Evolutionary conservation across 768 basidiomycete species (phyloP).

Genomic region (Trametes elegans): DNA sequence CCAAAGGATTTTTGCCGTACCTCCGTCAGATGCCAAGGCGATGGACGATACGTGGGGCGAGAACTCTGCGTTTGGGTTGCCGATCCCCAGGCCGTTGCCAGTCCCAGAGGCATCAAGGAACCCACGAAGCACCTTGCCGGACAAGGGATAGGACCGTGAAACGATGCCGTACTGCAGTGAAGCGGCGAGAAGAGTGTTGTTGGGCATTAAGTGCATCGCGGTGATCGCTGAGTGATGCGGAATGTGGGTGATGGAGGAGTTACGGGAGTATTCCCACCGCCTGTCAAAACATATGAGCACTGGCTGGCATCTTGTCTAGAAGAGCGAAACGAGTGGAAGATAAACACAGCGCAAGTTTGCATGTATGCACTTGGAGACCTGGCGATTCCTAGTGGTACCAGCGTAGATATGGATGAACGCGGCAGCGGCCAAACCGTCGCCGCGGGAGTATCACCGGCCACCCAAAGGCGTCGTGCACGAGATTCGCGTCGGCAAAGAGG

Average conservation of each 20-base stretch:
- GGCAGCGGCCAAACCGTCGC: no score
- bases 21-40: constrained; percentile 56
- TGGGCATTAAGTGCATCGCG: constrained; percentile 58
- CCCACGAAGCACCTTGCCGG: constrained; percentile 66
- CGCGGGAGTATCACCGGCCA: no score
- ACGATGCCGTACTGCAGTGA: constrained; percentile 70
- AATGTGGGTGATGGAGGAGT: constrained; percentile 55
- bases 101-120: constrained; percentile 64
- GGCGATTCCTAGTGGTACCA: no score
- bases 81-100: constrained; percentile 56
- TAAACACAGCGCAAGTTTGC: not conserved
- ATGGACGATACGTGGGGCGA: constrained; percentile 64
- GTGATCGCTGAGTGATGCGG: constrained; percentile 62
- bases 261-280: constrained; percentile 68
- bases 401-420: no score
- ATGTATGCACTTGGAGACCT: not conserved
- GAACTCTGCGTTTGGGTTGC: constrained; percentile 76
- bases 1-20: constrained; percentile 70
- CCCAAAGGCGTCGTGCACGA: no score
- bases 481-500: no score
- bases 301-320: not conserved
- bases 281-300: constrained; percentile 36
- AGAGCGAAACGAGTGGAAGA: not conserved
- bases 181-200: constrained; percentile 53
- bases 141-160: constrained; percentile 68